Conservation (phyloP, 306 rosid genomes). For the Leucaena leucocephala region DNA sequence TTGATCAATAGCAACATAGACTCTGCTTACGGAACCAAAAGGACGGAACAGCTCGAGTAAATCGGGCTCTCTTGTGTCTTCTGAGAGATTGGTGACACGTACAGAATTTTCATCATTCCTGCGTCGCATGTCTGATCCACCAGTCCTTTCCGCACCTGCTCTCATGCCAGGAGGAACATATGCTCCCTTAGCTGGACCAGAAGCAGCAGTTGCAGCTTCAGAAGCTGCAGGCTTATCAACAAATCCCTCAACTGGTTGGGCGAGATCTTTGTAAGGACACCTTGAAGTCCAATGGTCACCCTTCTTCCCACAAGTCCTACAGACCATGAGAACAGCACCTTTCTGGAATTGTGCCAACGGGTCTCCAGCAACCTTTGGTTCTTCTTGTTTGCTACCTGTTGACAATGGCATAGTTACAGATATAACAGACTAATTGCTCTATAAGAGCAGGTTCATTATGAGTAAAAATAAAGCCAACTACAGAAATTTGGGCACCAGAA, state of each 20-base stretch:
- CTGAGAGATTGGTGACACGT: slow-evolving; percentile 92
- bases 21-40: slow-evolving; percentile 87
- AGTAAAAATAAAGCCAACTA: not conserved
- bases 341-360: slow-evolving; percentile 56
- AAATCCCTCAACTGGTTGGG: slow-evolving; percentile 57
- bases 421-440: slow-evolving; percentile 1
- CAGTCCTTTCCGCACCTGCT: slow-evolving; percentile 70
- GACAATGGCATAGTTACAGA: slow-evolving; percentile 20
- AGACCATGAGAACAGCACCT: slow-evolving; percentile 90
- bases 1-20: slow-evolving; percentile 88
- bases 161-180: slow-evolving; percentile 89
- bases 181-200: slow-evolving; percentile 56
- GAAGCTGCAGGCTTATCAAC: slow-evolving; percentile 63
- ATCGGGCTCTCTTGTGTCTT: slow-evolving; percentile 93
- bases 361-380: slow-evolving; percentile 67
- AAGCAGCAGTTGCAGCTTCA: slow-evolving; percentile 45
- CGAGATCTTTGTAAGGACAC: slow-evolving; percentile 94
- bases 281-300: slow-evolving; percentile 98
- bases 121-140: slow-evolving; percentile 87
- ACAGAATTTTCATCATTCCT: slow-evolving; percentile 96
- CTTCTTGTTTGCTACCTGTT: slow-evolving; percentile 79
- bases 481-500: not conserved
- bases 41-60: slow-evolving; percentile 92
- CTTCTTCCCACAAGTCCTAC: slow-evolving; percentile 92
- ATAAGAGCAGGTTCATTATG: not conserved